phyloP scores from a whole-genome alignment of 306 rosid genomes.

The Ammopiptanthus mongolicus region DNA sequence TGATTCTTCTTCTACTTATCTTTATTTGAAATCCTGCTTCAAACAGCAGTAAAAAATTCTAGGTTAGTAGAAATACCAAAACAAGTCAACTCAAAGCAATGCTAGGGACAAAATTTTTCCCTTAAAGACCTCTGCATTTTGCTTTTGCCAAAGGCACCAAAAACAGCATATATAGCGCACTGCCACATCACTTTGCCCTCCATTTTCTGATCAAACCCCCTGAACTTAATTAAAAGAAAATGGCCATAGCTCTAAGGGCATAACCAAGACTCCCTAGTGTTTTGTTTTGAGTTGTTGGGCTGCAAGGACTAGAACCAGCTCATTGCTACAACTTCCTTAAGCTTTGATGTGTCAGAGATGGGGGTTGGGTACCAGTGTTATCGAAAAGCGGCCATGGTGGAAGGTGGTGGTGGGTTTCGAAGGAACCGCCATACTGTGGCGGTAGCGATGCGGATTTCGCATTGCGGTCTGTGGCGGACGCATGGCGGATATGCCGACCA shows the following conservation, averaged over 20 bases:
- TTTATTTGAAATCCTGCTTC: slow-evolving; percentile 11
- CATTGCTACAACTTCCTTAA: too few species aligned
- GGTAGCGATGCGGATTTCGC: too few species aligned
- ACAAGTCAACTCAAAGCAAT: neutral
- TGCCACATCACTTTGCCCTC: neutral
- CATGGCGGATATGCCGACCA: too few species aligned
- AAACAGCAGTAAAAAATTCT: neutral
- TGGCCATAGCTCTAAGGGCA: neutral
- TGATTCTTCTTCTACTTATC: slow-evolving; percentile 5
- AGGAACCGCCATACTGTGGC: too few species aligned
- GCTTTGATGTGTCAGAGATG: too few species aligned
- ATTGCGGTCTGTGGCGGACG: too few species aligned
- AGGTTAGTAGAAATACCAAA: neutral
- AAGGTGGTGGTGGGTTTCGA: too few species aligned
- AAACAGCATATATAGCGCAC: neutral
- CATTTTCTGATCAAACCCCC: slow-evolving; percentile 7
- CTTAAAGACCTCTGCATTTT: neutral
- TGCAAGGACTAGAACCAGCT: too few species aligned
- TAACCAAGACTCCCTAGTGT: neutral
- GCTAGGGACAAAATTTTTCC: neutral
- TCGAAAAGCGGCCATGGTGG: too few species aligned
- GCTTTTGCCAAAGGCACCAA: neutral
- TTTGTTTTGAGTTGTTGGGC: too few species aligned
- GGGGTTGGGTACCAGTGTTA: too few species aligned
- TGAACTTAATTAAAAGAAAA: neutral